phyloP scores from a whole-genome alignment of 495 filamentous ascomycete species.

The Penicillium turbatum region DNA sequence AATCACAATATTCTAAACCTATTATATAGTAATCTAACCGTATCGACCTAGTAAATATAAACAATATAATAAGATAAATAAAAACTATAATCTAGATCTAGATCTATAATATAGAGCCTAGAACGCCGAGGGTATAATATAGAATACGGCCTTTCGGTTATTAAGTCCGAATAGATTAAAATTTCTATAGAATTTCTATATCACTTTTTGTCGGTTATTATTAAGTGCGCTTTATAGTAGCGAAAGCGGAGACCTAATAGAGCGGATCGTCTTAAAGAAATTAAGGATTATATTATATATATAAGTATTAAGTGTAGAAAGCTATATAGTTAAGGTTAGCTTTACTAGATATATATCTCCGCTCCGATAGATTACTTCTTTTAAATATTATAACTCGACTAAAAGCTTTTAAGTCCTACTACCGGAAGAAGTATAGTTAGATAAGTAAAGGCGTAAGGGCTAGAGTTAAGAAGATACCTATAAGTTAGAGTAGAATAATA shows the following conservation, averaged over 20 bases:
- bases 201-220: no score
- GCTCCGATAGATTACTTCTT: conserved; percentile 4
- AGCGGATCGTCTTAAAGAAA: no score
- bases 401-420: background rate
- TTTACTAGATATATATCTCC: background rate
- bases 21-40: background rate
- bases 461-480: background rate
- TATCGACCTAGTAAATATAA: conserved; percentile 6
- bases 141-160: conserved; percentile 2
- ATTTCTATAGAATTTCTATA: no score
- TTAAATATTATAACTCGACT: background rate
- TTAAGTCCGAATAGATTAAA: conserved; percentile 1
- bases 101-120: conserved; percentile 2
- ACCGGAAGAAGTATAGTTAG: conserved; percentile 2
- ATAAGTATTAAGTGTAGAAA: no score
- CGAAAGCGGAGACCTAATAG: no score
- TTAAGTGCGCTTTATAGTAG: no score
- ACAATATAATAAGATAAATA: conserved; percentile 2
- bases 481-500: conserved; percentile 4
- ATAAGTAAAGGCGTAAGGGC: background rate
- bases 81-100: background rate
- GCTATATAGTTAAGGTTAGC: no score
- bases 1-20: background rate
- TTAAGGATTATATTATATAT: no score
- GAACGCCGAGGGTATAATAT: background rate